These are phyloP conservation scores for Dinochytrium kinnereticum DNA, from an alignment of 371 early-diverging fungal species.

Conservation along the genomic window DNA sequence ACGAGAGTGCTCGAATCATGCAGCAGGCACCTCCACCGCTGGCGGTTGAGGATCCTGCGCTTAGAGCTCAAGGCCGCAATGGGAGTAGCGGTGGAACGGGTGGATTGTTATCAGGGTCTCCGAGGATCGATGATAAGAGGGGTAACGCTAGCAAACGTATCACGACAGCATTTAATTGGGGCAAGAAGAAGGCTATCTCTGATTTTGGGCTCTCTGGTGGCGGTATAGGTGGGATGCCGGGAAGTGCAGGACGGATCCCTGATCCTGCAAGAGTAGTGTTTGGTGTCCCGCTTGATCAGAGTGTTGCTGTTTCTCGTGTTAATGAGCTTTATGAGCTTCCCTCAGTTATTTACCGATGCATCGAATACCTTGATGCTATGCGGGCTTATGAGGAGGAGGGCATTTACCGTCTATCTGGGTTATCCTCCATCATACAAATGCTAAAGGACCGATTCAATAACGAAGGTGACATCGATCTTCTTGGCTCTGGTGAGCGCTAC, in stretches of 20 bases:
- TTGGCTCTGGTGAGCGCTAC: constrained; percentile 60
- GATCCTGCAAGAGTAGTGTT: constrained; percentile 44
- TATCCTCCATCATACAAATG: constrained; percentile 66
- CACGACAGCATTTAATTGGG: constrained; percentile 42
- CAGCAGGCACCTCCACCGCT: constrained; percentile 45
- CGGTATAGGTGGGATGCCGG: not conserved
- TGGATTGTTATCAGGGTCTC: not conserved
- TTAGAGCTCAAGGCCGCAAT: not conserved
- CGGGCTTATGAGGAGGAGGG: constrained; percentile 87
- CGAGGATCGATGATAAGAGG: constrained; percentile 1
- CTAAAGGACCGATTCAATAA: constrained; percentile 82
- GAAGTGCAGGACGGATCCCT: not conserved
- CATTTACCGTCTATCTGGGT: constrained; percentile 91
- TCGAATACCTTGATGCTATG: constrained; percentile 90
- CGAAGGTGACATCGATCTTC: constrained; percentile 67
- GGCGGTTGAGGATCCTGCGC: constrained; percentile 20
- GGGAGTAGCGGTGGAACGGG: not conserved
- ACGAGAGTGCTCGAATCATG: constrained; percentile 53
- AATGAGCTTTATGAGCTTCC: constrained; percentile 83
- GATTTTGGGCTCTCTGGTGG: constrained; percentile 1
- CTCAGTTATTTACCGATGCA: constrained; percentile 90
- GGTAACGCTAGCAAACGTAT: constrained; percentile 25
- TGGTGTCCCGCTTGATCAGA: constrained; percentile 49
- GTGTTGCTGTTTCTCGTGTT: constrained; percentile 43
- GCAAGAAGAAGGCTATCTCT: constrained; percentile 34